These are phyloP conservation scores for Phoma sp. DNA, from an alignment of 2,329 filamentous ascomycete genomes.

Conservation along the genomic window DNA sequence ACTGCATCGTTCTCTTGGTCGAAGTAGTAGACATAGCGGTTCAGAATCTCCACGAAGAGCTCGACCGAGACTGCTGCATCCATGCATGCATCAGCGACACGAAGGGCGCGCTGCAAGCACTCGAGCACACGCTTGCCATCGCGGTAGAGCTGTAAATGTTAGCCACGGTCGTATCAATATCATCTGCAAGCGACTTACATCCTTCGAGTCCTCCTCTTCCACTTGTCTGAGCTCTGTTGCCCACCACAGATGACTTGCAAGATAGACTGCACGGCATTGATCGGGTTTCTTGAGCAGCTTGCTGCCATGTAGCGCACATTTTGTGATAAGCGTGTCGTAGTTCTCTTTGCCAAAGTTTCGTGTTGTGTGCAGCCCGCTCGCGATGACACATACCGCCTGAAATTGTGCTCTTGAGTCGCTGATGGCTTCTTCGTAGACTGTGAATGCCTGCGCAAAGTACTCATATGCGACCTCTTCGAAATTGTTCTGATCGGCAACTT, in stretches of 20 bases:
- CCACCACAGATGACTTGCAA: slow-evolving; percentile 98
- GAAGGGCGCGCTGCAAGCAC: slow-evolving; percentile 90
- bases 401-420: slow-evolving; percentile 97
- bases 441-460: slow-evolving; percentile 98
- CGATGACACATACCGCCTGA: slow-evolving; percentile 94
- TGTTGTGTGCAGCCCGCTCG: slow-evolving; percentile 84
- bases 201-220: slow-evolving; percentile 79
- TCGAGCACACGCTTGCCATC: slow-evolving; percentile 97
- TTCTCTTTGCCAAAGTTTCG: slow-evolving; percentile 95
- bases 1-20: slow-evolving; percentile 98
- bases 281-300: slow-evolving; percentile 98
- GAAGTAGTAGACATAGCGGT: slow-evolving; percentile 99
- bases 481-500: slow-evolving; percentile 87
- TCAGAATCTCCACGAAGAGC: slow-evolving; percentile 96
- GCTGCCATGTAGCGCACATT: slow-evolving; percentile 94
- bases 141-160: slow-evolving; percentile 72
- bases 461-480: slow-evolving; percentile 98
- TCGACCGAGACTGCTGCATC: slow-evolving; percentile 97
- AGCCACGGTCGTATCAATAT: slow-evolving; percentile 1
- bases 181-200: slow-evolving; percentile 61
- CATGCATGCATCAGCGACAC: slow-evolving; percentile 98
- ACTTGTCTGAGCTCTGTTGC: slow-evolving; percentile 80
- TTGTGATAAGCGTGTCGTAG: slow-evolving; percentile 98
- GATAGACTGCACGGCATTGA: slow-evolving; percentile 93
- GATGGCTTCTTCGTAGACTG: slow-evolving; percentile 94